Evolutionary conservation across 495 filamentous ascomycete species (phyloP).

Genomic region (Penicillium odoratum): DNA sequence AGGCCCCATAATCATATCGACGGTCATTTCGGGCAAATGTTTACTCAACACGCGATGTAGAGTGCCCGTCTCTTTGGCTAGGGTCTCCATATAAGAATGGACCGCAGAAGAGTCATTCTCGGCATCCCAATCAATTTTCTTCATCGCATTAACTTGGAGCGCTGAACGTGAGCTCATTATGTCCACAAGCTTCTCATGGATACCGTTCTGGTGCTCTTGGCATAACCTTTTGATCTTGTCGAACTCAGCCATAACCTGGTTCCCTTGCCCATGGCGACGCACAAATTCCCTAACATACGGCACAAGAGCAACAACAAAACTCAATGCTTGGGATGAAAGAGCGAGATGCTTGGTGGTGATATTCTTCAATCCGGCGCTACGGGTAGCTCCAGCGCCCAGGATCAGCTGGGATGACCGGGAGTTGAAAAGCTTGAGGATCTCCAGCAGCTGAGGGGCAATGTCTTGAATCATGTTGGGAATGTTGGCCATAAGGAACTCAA

Average conservation of each 20-base stretch:
- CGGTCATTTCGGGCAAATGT: conserved; percentile 75
- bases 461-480: conserved; percentile 88
- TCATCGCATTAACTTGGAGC: conserved; percentile 72
- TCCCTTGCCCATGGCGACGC: conserved; percentile 68
- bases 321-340: conserved; percentile 83
- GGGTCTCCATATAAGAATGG: conserved; percentile 85
- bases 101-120: conserved; percentile 34
- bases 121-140: conserved; percentile 73
- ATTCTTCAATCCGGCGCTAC: conserved; percentile 88
- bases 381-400: conserved; percentile 87
- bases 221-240: conserved; percentile 87
- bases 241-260: conserved; percentile 78
- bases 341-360: conserved; percentile 97
- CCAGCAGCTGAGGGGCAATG: conserved; percentile 68
- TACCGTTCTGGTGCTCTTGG: conserved; percentile 90
- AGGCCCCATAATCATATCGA: conserved; percentile 83
- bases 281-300: conserved; percentile 92
- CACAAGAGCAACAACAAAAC: conserved; percentile 82
- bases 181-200: conserved; percentile 93
- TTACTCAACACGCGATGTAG: conserved; percentile 85
- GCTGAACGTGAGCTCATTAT: conserved; percentile 85
- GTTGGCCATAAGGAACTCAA: conserved; percentile 76
- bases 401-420: conserved; percentile 92
- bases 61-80: conserved; percentile 85
- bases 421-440: conserved; percentile 88